phyloP scores from a whole-genome alignment of 2,329 filamentous ascomycete species.

The Paraphaeosphaeria sporulosa region DNA sequence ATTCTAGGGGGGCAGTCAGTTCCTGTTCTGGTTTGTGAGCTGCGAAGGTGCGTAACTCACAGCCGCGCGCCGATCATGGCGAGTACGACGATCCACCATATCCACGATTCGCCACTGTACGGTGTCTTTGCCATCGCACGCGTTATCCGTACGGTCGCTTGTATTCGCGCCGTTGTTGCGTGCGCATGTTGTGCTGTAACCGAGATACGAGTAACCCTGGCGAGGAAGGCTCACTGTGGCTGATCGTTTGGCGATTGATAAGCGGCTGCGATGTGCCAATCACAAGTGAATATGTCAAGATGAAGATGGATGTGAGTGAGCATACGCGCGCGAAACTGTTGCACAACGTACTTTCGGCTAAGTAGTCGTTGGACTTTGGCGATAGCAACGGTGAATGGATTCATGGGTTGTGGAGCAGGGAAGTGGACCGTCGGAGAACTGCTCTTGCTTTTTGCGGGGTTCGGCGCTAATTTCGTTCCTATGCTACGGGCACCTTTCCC shows the following conservation, averaged over 20 bases:
- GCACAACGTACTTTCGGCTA: background rate
- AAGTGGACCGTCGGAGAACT: background rate
- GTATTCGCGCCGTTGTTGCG: background rate
- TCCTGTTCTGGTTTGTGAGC: background rate
- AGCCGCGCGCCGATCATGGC: slow-evolving; percentile 52
- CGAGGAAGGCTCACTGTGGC: background rate
- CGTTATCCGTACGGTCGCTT: background rate
- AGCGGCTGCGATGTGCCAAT: background rate
- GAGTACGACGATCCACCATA: slow-evolving; percentile 55
- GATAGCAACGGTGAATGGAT: background rate
- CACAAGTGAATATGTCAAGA: background rate
- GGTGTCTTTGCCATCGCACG: slow-evolving; percentile 8
- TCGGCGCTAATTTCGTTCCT: background rate
- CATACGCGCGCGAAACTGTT: background rate
- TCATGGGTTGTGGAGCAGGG: background rate
- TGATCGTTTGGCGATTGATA: background rate
- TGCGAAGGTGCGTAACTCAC: slow-evolving; percentile 37
- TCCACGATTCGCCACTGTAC: slow-evolving; percentile 56
- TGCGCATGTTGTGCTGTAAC: slow-evolving; percentile 6
- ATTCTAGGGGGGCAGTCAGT: slow-evolving; percentile 38
- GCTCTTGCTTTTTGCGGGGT: background rate
- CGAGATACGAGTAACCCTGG: background rate
- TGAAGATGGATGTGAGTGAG: background rate
- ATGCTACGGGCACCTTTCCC: background rate
- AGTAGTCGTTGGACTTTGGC: background rate